Percentiles rank a stretch among this genome's conserved stretches.
phyloP scores from a whole-genome alignment of 2,329 filamentous ascomycete species.

The Verticillium isaacii region DNA sequence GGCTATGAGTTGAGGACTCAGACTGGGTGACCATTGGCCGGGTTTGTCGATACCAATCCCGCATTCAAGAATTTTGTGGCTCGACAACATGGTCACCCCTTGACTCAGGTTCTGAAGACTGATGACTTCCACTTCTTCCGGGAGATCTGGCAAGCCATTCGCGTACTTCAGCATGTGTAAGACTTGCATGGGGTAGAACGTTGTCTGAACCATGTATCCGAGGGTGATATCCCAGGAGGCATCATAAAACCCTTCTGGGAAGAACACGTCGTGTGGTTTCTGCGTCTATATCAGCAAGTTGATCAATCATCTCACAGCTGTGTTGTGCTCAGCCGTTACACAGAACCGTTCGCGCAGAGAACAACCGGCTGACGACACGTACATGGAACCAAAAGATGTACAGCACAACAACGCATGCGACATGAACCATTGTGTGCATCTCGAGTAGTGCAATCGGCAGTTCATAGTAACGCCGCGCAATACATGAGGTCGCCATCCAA shows the following conservation, averaged over 20 bases:
- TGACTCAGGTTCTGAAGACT: background rate
- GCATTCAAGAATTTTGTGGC: background rate
- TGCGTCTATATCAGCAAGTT: background rate
- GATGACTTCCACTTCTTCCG: background rate
- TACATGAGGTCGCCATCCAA: constrained; percentile 31
- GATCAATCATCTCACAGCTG: no score
- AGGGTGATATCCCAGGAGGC: background rate
- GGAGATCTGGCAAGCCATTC: background rate
- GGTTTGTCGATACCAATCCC: background rate
- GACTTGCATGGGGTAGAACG: background rate
- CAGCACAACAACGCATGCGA: constrained; percentile 12
- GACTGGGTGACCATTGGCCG: no score
- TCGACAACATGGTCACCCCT: background rate
- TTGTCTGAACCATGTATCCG: background rate
- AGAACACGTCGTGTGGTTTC: background rate
- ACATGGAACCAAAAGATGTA: background rate
- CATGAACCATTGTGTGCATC: constrained; percentile 25
- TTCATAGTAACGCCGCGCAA: constrained; percentile 21
- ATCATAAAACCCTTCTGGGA: background rate
- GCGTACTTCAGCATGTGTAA: background rate
- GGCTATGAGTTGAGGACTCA: no score
- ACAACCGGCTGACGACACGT: no score
- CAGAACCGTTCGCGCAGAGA: no score
- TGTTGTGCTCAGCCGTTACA: no score
- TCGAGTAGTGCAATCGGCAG: constrained; percentile 32